Evolutionary conservation across 2,329 filamentous ascomycete genomes (phyloP), one percentile per base, ranked within the genome.

Genomic region (Neurospora sp.): DNA sequence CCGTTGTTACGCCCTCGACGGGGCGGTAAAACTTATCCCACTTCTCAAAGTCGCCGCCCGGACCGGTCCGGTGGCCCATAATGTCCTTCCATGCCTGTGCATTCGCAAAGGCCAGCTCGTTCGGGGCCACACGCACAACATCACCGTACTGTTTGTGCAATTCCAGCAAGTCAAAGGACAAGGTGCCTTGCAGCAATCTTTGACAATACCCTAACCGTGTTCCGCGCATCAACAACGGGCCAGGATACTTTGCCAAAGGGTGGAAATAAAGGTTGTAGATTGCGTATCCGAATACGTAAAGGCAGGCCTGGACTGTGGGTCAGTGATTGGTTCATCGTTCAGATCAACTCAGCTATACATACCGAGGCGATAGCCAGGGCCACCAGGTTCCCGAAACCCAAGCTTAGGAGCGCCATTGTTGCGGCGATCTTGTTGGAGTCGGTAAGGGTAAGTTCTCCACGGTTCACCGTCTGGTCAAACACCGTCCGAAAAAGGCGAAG

Each of bases 71-170:
- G 72, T 81, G 79, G 43, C 80, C 80, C 72, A 81, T 81, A 66
- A 81, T 79, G 66, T 81, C 80, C 67, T 75, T 75, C 74, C 77
- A 82, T 3, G 80, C 80, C 57, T 78, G 74, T 0, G 79, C 73
- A 79, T 78, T 74, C 62, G 77, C 79, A 73, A 83, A 85, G 1
- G 82, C 81, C 3, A 86, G 78, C 72, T 85, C 82, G 70, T 83
- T 78, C 2, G 84, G 83, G 4, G 79, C 79, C 57, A 84, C 76
- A 10, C 84, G 81, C 8, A 86, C 83, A 1, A 85, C 79, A 1
- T 78, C 77, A 5, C 84, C 84, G 72, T 83, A 83, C 52, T 76
- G 71, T 6, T 76, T 72, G 74, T 83, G 82, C 15, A 83, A 74
- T 3, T 73, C 72, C 38, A 75, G 74, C 67, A 79, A 70, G 68